A percentile compares a stretch with the other conserved stretches of the same genome.
phyloP scores from a whole-genome alignment of 805 yeast species.

The Yamadazyma akitaensis region DNA sequence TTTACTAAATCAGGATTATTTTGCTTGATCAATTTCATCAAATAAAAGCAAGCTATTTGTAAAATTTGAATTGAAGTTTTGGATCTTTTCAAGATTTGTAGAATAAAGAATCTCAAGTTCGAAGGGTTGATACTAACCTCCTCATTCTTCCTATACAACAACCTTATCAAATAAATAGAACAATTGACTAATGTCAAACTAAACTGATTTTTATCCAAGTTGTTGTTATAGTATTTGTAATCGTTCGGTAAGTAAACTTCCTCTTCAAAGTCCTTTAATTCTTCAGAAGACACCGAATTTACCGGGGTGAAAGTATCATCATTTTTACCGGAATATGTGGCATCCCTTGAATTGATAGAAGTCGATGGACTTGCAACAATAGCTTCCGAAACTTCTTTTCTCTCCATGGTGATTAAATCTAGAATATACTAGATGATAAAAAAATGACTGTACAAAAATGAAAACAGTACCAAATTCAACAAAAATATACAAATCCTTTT shows the following conservation, averaged over 20 bases:
- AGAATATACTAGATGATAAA: neutral
- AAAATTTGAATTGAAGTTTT: slow-evolving; percentile 55
- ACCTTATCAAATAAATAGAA: slow-evolving; percentile 32
- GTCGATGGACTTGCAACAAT: neutral
- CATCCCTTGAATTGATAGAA: neutral
- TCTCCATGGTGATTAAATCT: neutral
- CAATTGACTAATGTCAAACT: slow-evolving; percentile 38
- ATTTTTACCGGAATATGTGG: neutral
- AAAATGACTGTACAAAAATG: neutral
- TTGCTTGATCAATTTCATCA: slow-evolving; percentile 43
- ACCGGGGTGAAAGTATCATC: neutral
- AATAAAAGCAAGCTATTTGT: slow-evolving; percentile 64
- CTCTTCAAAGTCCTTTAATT: slow-evolving; percentile 5
- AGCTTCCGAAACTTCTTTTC: neutral
- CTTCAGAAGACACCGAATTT: neutral
- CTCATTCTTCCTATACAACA: slow-evolving; percentile 24
- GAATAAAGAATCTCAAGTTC: slow-evolving; percentile 42
- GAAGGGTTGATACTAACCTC: slow-evolving; percentile 15
- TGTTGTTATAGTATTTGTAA: slow-evolving; percentile 37
- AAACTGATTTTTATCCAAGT: slow-evolving; percentile 39
- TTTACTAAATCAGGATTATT: slow-evolving; percentile 12
- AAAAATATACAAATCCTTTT: neutral
- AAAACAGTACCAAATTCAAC: too few relatives aligned
- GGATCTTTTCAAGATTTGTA: slow-evolving; percentile 31
- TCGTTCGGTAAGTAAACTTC: slow-evolving; percentile 29